Percentiles rank a stretch among this genome's conserved stretches.
Evolutionary conservation across 176 grass and related monocot species (phyloP).

Genomic region (Aegilops longissima): DNA sequence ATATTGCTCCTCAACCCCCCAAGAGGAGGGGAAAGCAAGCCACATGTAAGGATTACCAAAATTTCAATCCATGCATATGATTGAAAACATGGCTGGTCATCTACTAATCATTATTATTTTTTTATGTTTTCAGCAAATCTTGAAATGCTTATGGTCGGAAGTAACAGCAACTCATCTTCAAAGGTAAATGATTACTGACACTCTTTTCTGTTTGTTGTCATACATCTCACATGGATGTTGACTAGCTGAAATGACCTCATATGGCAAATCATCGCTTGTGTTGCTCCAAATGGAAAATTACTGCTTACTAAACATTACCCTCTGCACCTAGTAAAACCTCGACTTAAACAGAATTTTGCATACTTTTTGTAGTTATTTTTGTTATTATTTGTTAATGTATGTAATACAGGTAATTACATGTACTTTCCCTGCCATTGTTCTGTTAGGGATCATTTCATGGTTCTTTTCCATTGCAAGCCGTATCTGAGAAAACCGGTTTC

Average conservation of each 20-base stretch:
- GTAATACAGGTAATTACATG: neutral
- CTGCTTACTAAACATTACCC: too few relatives aligned
- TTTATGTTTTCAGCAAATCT: constrained; percentile 56
- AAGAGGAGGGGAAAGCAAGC: constrained; percentile 67
- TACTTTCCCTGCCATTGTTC: neutral
- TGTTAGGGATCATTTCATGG: neutral
- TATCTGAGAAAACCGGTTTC: neutral
- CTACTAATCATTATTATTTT: constrained; percentile 15
- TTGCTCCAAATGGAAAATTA: neutral
- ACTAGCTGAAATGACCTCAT: constrained; percentile 2
- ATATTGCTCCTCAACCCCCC: constrained; percentile 73
- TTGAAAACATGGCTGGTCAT: neutral
- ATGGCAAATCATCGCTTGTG: neutral
- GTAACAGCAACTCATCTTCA: constrained; percentile 54
- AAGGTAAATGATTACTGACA: constrained; percentile 56
- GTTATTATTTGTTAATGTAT: neutral
- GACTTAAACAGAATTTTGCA: neutral
- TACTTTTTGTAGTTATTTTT: neutral
- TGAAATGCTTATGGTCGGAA: constrained; percentile 58
- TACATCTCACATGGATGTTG: neutral
- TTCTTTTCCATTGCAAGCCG: neutral
- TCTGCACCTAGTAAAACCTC: neutral
- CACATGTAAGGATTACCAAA: constrained; percentile 45
- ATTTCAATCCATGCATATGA: constrained; percentile 7
- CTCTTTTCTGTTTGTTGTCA: neutral